Evolutionary conservation across 2,329 filamentous ascomycete genomes (phyloP), one percentile per base, ranked within the genome.

Genomic region (Botryotinia convoluta): DNA sequence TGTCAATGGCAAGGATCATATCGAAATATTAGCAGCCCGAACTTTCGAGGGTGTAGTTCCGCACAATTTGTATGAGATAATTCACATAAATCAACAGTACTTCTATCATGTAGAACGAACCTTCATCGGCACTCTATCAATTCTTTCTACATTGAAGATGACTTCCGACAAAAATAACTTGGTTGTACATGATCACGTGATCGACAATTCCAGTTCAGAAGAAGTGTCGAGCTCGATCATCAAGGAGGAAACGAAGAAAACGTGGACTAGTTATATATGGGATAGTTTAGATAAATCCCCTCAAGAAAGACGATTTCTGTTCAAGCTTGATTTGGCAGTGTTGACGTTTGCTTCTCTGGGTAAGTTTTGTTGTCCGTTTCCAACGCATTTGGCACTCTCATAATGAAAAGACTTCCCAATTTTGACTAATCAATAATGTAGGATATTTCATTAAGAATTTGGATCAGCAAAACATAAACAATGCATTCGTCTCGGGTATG

Each of bases 391-490:
- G 14, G 9, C 2, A 22, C n/a, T 39, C 18, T 54, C 32, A 54
- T 29, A 10, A 63, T n/a, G 10, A 39, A 42, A 35, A 69, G 64
- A 39, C 22, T 69, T 37, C 54, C 72, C n/a, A 65, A 42, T 44
- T 35, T 48, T 62, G 57, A 45, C 48, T 12, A 45, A 62, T 45
- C 32, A 59, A 26, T 59, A 12, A 29, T 59, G 26, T 64, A 85
- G 84, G 84, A 0, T 87, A 86, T 73, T 85, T 87, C 72, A 85
- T 87, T 76, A 87, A 87, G 72, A 84, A 86, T 68, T 79, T 87
- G 1, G 82, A 85, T 73, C 84, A 84, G 60, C 75, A 81, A 14
- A 85, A 85, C 68, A 82, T 85, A 62, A 85, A 82, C 75, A 85
- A 84, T 79, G 83, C 84, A 12, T 86, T 84, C 74, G 83, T 85